A percentile compares a stretch with the other conserved stretches of the same genome.
Evolutionary conservation across 331 rosid genomes (phyloP).

Genomic region (Cydonia oblonga): DNA sequence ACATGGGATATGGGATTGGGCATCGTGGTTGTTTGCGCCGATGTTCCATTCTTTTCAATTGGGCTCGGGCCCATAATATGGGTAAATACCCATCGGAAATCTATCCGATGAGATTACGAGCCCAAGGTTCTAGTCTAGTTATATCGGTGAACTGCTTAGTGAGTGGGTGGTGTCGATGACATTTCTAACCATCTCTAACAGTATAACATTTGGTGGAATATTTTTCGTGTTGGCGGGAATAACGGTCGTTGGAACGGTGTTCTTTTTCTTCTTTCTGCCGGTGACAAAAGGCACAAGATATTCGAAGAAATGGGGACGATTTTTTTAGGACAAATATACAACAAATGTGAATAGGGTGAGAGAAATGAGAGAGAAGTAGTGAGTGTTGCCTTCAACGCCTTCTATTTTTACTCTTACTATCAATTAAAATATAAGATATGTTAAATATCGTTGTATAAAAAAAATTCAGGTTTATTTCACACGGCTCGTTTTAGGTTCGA

Average conservation of each 20-base stretch:
- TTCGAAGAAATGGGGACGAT: conserved; percentile 24
- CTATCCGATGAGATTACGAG: conserved; percentile 54
- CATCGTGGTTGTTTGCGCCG: conserved; percentile 39
- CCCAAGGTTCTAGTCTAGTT: conserved; percentile 59
- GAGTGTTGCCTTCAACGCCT: background rate
- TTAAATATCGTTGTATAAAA: too few relatives aligned
- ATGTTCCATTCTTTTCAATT: conserved; percentile 63
- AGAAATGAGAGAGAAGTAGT: background rate
- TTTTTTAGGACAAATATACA: conserved; percentile 11
- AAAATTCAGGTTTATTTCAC: too few relatives aligned
- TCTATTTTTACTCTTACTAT: too few relatives aligned
- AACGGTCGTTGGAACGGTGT: conserved; percentile 29
- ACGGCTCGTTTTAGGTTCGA: too few relatives aligned
- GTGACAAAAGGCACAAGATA: conserved; percentile 37
- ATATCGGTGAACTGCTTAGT: conserved; percentile 61
- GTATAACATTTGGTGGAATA: conserved; percentile 56
- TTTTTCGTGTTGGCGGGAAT: conserved; percentile 46
- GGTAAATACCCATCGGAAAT: conserved; percentile 70
- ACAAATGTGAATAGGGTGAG: background rate
- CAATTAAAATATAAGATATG: too few relatives aligned
- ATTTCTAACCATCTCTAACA: conserved; percentile 41
- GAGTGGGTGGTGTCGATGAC: conserved; percentile 67
- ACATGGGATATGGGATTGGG: conserved; percentile 45
- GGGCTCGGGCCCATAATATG: conserved; percentile 83
- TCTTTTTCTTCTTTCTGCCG: conserved; percentile 37